phyloP scores from a whole-genome alignment of 169 alveolate genomes.

The Eimeria sp. region DNA sequence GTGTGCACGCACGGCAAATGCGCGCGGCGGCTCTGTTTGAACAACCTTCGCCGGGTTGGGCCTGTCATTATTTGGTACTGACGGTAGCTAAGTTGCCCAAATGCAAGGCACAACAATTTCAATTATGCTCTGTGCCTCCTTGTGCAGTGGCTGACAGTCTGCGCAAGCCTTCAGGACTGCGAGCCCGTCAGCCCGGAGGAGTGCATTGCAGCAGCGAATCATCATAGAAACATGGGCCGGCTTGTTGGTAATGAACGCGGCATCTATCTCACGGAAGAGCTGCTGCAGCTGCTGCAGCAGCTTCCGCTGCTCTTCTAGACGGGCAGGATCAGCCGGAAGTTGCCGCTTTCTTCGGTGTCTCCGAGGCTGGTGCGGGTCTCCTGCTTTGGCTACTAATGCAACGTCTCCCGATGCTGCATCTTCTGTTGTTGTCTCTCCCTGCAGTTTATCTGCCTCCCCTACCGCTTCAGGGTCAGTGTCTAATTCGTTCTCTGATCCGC shows the following conservation, averaged over 20 bases:
- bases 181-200: conserved; percentile 76
- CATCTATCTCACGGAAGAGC: conserved; percentile 49
- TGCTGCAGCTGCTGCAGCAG: conserved; percentile 41
- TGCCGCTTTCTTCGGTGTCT: conserved; percentile 16
- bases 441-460: background rate
- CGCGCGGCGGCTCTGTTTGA: background rate
- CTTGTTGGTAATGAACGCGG: conserved; percentile 17
- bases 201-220: conserved; percentile 82
- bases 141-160: conserved; percentile 40
- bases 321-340: conserved; percentile 19
- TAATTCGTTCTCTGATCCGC: conserved; percentile 20
- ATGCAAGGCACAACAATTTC: conserved; percentile 82
- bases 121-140: conserved; percentile 72
- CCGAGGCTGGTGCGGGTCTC: background rate
- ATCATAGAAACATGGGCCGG: conserved; percentile 76
- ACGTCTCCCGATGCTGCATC: conserved; percentile 21
- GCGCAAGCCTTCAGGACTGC: conserved; percentile 76
- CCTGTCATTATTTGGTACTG: background rate
- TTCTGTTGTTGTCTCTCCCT: background rate
- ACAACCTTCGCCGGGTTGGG: background rate
- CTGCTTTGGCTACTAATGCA: background rate
- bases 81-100: conserved; percentile 60
- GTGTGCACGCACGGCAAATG: background rate
- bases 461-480: background rate
- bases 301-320: conserved; percentile 51